phyloP scores from a whole-genome alignment of 2,329 filamentous ascomycete species.

The Cercospora zeina region DNA sequence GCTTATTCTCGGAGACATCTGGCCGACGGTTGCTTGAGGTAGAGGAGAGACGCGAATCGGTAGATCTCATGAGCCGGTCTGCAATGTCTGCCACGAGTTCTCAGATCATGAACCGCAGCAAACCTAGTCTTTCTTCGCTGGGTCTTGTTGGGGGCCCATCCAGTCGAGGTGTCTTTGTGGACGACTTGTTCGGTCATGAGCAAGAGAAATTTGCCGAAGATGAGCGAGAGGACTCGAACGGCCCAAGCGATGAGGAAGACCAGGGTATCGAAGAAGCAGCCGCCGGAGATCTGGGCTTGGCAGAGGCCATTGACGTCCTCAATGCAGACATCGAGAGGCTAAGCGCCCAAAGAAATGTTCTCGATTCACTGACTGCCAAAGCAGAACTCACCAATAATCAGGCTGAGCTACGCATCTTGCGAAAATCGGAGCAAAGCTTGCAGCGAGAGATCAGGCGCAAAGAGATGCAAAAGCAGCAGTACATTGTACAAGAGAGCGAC shows the following conservation, averaged over 20 bases:
- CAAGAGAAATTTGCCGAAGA: constrained; percentile 83
- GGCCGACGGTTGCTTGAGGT: constrained; percentile 58
- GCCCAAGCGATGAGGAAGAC: constrained; percentile 61
- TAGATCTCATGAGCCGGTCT: constrained; percentile 25
- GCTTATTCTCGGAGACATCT: constrained; percentile 62
- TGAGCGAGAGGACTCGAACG: constrained; percentile 72
- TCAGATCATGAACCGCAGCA: constrained; percentile 57
- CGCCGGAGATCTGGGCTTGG: constrained; percentile 87
- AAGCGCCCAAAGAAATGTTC: constrained; percentile 80
- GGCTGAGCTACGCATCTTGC: constrained; percentile 84
- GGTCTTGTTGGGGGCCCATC: constrained; percentile 86
- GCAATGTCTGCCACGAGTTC: constrained; percentile 16
- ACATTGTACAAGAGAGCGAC: constrained; percentile 95
- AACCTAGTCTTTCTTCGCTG: constrained; percentile 85
- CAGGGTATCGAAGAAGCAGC: constrained; percentile 92
- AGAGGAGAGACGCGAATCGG: constrained; percentile 21
- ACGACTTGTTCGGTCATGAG: constrained; percentile 90
- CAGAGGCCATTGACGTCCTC: constrained; percentile 87
- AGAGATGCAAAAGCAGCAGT: constrained; percentile 93
- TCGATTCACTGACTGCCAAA: constrained; percentile 88
- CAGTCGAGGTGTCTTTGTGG: constrained; percentile 86
- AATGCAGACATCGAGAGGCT: constrained; percentile 89
- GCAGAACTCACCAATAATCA: constrained; percentile 97
- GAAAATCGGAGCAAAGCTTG: constrained; percentile 90
- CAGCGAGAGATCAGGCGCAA: constrained; percentile 90